Base-by-base conservation (phyloP, 495 filamentous ascomycete species). In the Niebla homalea region DNA sequence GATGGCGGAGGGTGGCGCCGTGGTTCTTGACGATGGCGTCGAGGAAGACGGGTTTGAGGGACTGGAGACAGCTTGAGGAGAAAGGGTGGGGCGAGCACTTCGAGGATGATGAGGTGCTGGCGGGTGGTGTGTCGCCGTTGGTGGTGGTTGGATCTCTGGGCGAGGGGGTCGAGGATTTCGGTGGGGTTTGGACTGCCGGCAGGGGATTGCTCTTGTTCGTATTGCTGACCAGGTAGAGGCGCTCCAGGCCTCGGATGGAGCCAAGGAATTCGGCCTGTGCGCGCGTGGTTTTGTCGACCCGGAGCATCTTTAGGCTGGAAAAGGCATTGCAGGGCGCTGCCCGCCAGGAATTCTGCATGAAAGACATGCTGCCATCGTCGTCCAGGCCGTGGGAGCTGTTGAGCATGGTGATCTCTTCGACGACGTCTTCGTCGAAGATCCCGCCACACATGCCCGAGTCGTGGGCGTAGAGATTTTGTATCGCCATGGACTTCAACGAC, bases 401-500 rank as follows among this genome's bases (percentile, higher is more conserved):
- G 32, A 83, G 62, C 32, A 74, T 62, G 0, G 75, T 75, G 23
- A 78, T 56, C n/a, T 75, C 70, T 54, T 75, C 62, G 8, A 79
- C 54, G 0, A 55, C 60, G 1, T 60, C 57, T 3, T 57, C 53
- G 51, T 78, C 68, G 37, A 73, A 64, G 0, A 70, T 60, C 3
- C 61, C 18, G 19, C 66, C 60, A 38, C 76, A 67, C 2, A 68
- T 66, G 26, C 67, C 65, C 14, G 61, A 67, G 49, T 76, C 68
- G n/a, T 65, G 64, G 5, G 76, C 73, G 55, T 77, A 83, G 23
- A 80, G 56, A 57, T 83, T 81, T 44, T 76, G 68, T 20, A 83
- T 57, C 0, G 68, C 70, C 5, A 81, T 43, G 43, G 70, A 74
- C 36, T 64, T 72, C 3, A 81, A 43, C 0, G 55, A 39, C 21